phyloP scores from a whole-genome alignment of 495 filamentous ascomycete species.

The Polyplosphaeria fusca region DNA sequence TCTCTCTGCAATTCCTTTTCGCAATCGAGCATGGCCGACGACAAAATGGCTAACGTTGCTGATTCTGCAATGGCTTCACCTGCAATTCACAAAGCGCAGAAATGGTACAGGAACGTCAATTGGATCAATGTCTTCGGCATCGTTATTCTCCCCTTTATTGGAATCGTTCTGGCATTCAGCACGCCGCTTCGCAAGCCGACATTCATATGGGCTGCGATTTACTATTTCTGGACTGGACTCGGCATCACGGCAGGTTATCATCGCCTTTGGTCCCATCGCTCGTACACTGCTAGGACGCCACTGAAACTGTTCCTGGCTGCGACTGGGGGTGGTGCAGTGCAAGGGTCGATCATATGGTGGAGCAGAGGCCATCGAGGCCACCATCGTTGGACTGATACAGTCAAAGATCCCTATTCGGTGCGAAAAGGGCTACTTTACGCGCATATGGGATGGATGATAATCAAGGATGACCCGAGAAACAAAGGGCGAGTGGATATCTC shows the following conservation, averaged over 20 bases:
- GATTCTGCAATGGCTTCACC: too few relatives aligned
- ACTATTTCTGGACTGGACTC: slow-evolving; percentile 21
- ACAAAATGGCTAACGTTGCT: too few relatives aligned
- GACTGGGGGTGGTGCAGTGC: slow-evolving; percentile 86
- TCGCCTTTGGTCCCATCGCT: slow-evolving; percentile 57
- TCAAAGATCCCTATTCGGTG: slow-evolving; percentile 96
- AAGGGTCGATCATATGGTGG: slow-evolving; percentile 97
- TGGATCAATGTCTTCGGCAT: background rate
- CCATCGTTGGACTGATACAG: slow-evolving; percentile 96
- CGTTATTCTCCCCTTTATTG: background rate
- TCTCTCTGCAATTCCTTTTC: too few relatives aligned
- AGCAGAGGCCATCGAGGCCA: slow-evolving; percentile 89
- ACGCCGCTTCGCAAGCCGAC: background rate
- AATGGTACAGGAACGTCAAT: background rate
- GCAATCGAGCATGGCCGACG: too few relatives aligned
- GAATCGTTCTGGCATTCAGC: background rate
- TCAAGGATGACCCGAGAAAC: slow-evolving; percentile 47
- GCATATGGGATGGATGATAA: slow-evolving; percentile 71
- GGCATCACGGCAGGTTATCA: slow-evolving; percentile 22
- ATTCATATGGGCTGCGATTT: slow-evolving; percentile 3
- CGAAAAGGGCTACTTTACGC: slow-evolving; percentile 95
- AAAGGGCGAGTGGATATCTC: slow-evolving; percentile 89
- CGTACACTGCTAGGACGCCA: slow-evolving; percentile 79
- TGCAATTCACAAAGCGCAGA: too few relatives aligned
- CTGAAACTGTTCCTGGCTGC: slow-evolving; percentile 88